These are phyloP conservation scores for Dactylonectria macrodidyma DNA, from an alignment of 2,329 filamentous ascomycete genomes.

Conservation along the genomic window DNA sequence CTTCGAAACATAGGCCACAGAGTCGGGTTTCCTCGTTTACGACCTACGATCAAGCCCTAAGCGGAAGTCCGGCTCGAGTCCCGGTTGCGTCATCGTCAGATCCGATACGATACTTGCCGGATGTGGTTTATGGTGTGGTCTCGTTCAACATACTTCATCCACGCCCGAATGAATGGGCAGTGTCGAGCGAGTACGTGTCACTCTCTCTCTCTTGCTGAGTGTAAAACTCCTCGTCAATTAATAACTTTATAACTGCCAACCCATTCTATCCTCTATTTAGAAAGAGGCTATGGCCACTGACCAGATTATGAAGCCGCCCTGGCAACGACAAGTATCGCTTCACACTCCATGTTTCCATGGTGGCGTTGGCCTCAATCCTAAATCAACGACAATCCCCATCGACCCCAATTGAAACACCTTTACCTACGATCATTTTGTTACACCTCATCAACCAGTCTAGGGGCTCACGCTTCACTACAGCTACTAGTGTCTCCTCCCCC, in stretches of 20 bases:
- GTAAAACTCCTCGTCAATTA: not conserved
- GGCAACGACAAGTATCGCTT: not conserved
- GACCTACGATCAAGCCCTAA: no score
- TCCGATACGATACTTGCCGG: not conserved
- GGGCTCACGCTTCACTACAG: not conserved
- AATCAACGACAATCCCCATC: not conserved
- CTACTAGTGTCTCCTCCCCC: not conserved
- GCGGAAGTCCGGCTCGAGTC: not conserved
- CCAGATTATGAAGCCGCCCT: not conserved
- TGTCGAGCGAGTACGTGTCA: not conserved
- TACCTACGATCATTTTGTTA: not conserved
- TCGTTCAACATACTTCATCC: not conserved
- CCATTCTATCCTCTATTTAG: not conserved
- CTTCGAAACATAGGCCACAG: no score
- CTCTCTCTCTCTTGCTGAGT: not conserved
- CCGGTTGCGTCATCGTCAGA: not conserved
- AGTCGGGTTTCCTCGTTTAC: no score
- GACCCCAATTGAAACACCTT: not conserved
- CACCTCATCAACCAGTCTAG: not conserved
- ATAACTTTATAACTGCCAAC: not conserved
- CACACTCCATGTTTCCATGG: not conserved
- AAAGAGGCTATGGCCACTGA: not conserved
- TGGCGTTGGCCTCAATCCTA: not conserved
- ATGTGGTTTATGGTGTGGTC: not conserved
- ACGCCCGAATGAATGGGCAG: not conserved